Evolutionary conservation across 1,284 basidiomycete genomes (phyloP).

Genomic region (Leucoagaricus sp.): DNA sequence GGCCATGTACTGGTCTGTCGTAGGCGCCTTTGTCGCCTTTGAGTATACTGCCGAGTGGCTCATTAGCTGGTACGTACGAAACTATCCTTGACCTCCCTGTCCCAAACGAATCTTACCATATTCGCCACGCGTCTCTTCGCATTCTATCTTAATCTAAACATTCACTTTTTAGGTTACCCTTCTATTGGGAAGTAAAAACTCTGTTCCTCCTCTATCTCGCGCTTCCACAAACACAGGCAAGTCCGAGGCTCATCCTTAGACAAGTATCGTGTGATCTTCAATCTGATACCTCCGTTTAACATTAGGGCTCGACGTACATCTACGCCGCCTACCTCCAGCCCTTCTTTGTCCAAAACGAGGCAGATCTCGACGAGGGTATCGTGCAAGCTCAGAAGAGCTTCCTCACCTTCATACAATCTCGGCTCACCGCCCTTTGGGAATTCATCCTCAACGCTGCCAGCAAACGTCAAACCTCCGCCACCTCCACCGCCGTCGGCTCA

Average conservation of each 20-base stretch:
- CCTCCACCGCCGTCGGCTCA: slow-evolving; percentile 26
- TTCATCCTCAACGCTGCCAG: slow-evolving; percentile 44
- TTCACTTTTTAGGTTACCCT: slow-evolving; percentile 61
- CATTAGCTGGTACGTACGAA: slow-evolving; percentile 61
- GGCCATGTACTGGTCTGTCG: slow-evolving; percentile 66
- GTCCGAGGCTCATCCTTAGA: slow-evolving; percentile 22
- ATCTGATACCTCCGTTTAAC: slow-evolving; percentile 16
- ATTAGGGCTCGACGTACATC: slow-evolving; percentile 72
- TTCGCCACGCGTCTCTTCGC: not conserved
- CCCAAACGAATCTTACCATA: slow-evolving; percentile 16
- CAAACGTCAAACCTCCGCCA: slow-evolving; percentile 36
- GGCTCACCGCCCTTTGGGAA: slow-evolving; percentile 48
- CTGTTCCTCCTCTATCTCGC: slow-evolving; percentile 72
- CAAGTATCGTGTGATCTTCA: not conserved
- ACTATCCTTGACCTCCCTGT: slow-evolving; percentile 11
- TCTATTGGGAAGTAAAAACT: slow-evolving; percentile 78
- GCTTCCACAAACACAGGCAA: slow-evolving; percentile 73
- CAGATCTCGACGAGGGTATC: slow-evolving; percentile 66
- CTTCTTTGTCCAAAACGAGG: slow-evolving; percentile 66
- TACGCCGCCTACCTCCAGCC: slow-evolving; percentile 69
- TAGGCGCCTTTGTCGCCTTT: slow-evolving; percentile 56
- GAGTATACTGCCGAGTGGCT: slow-evolving; percentile 72
- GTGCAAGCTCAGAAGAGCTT: slow-evolving; percentile 52
- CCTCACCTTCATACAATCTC: slow-evolving; percentile 52
- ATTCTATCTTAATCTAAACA: slow-evolving; percentile 4